Conservation (phyloP, 495 filamentous ascomycete species). For the Filosporella fistucella region DNA sequence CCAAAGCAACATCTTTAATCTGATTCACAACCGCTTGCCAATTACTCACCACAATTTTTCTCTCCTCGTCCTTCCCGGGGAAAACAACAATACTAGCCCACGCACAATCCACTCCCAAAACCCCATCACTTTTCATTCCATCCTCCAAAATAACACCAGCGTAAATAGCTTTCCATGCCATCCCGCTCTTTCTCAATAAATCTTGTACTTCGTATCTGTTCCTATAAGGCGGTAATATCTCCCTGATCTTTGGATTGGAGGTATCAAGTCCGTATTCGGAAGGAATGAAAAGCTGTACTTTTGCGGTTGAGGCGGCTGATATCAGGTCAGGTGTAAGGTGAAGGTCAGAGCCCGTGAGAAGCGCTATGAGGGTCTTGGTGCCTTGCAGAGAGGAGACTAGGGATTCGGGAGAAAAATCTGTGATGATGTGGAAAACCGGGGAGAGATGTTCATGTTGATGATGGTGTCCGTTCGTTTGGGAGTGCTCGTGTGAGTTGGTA, state of each 20-base stretch:
- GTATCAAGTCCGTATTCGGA: conserved; percentile 31
- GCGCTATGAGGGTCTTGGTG: conserved; percentile 5
- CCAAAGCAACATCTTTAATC: too few relatives aligned
- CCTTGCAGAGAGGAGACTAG: neutral
- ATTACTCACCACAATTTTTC: conserved; percentile 5
- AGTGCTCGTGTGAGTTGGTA: conserved; percentile 1
- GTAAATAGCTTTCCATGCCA: conserved; percentile 14
- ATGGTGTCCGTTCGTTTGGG: neutral
- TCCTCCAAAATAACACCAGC: conserved; percentile 13
- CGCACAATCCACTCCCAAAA: conserved; percentile 8
- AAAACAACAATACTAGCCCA: conserved; percentile 11
- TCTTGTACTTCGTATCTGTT: conserved; percentile 9
- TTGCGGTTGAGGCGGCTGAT: conserved; percentile 16
- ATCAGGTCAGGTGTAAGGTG: conserved; percentile 21
- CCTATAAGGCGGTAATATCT: conserved; percentile 17
- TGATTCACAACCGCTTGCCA: too few relatives aligned
- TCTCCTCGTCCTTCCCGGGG: conserved; percentile 4
- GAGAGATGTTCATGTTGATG: neutral
- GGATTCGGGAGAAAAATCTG: neutral
- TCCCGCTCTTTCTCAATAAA: conserved; percentile 1
- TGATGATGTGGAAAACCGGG: conserved; percentile 2
- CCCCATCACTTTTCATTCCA: conserved; percentile 10
- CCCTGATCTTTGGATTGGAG: conserved; percentile 12
- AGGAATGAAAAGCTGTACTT: conserved; percentile 29
- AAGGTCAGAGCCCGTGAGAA: conserved; percentile 12